Base-by-base conservation (phyloP, 257 asterid species). In the Datura wrightii region DNA sequence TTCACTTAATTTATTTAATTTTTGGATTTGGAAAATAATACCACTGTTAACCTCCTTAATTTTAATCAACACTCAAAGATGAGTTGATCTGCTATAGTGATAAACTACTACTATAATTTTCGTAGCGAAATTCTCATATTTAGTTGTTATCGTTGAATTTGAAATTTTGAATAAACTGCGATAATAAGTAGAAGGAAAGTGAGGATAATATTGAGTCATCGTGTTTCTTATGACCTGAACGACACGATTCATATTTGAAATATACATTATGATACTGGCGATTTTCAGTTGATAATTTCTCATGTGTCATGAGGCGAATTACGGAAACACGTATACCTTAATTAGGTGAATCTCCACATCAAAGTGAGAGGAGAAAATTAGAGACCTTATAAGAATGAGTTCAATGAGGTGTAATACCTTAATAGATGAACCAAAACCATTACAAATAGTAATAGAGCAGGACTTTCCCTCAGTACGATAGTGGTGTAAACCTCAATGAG, bases 171-270 rank as follows among this genome's bases (percentile, higher is more conserved):
- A 62, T 62, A 4, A 16, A 31, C 4, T 59, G 7, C 0, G 1
- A 5, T 9, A 60, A 24, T 0, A 60, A 60, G 13, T 0, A 3
- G 15, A 7, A 24, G 16, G 3, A 2, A 24, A 2, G 2, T 10
- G 13, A 59, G 37, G 19, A 60, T 10, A 0, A 19, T 3, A 0
- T 60, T 6, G 24, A 4, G 15, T 24, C 0, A 4, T 19, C 0
- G 2, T 60, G 6, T 0, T n/a, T 3, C n/a, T n/a, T 58, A 58
- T 58, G 31, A 24, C 31, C 31, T 24, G 31, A 24, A 24, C 31
- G 31, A 24, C 31, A 24, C 31, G 31, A 24, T 24, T 24, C 31
- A 24, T 24, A 24, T 24, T 24, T 24, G 31, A 24, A 24, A 24
- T 24, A 24, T 24, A 24, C 1, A 24, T 24, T 24, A 24, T 24